phyloP scores from a whole-genome alignment of 495 filamentous ascomycete genomes.

The Tuber aestivum region DNA sequence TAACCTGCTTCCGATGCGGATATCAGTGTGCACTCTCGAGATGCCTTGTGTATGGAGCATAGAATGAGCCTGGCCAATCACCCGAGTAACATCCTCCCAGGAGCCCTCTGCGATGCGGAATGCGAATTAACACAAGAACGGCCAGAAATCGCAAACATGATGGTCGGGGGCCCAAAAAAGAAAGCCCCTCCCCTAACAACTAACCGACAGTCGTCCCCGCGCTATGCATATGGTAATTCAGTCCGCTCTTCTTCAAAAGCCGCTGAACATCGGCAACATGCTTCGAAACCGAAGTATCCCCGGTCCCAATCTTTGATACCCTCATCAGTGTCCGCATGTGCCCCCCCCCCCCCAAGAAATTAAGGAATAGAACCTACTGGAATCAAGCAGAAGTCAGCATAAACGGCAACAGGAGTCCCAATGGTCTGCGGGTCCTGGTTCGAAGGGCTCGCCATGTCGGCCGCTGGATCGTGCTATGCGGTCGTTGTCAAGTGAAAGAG shows the following conservation, averaged over 20 bases:
- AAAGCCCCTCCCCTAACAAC: conserved; percentile 37
- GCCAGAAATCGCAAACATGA: conserved; percentile 15
- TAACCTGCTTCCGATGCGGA: conserved; percentile 77
- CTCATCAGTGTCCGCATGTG: conserved; percentile 7
- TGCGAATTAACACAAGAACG: conserved; percentile 4
- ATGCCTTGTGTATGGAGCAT: conserved; percentile 76
- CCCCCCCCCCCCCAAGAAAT: conserved; percentile 7
- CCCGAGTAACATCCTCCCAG: conserved; percentile 79
- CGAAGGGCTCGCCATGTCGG: neutral
- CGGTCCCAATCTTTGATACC: conserved; percentile 64
- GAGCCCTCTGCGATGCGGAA: conserved; percentile 60
- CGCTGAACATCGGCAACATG: conserved; percentile 86
- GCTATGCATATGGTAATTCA: conserved; percentile 83
- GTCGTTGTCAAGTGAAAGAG: neutral
- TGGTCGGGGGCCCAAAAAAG: neutral
- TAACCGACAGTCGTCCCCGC: conserved; percentile 86
- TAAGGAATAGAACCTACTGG: conserved; percentile 52
- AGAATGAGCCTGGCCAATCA: conserved; percentile 86
- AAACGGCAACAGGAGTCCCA: conserved; percentile 24
- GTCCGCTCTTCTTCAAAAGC: conserved; percentile 69
- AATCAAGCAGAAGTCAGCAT: conserved; percentile 75
- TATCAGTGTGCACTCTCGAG: conserved; percentile 79
- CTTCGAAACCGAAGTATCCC: conserved; percentile 70
- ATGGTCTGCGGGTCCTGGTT: conserved; percentile 10
- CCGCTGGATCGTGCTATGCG: neutral